A percentile compares a stretch with the other conserved stretches of the same genome.
These are phyloP conservation scores for Chrysosporium keratinophilum DNA, from an alignment of 2,329 filamentous ascomycete species.

Conservation along the genomic window DNA sequence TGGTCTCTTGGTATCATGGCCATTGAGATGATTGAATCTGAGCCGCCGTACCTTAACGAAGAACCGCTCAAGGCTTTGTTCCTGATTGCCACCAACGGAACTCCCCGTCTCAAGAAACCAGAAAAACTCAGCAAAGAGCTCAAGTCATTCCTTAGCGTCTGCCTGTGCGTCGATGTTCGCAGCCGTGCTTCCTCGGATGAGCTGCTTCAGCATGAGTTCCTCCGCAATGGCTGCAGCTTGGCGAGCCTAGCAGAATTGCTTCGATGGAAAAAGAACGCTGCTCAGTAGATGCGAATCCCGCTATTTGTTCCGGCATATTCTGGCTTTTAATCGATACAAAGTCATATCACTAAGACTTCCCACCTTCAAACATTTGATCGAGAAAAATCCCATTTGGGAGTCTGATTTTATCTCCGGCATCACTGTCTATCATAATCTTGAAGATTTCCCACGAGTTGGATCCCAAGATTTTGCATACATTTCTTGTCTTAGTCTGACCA, in stretches of 20 bases:
- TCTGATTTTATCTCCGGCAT: neutral
- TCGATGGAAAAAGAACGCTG: conserved; percentile 48
- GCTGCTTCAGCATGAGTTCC: conserved; percentile 81
- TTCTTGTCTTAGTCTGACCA: no score
- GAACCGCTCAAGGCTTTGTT: conserved; percentile 95
- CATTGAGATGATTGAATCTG: conserved; percentile 98
- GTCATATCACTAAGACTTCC: neutral
- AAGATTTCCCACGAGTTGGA: conserved; percentile 1
- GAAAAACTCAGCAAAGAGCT: conserved; percentile 97
- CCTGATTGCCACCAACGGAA: conserved; percentile 95
- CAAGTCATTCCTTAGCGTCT: conserved; percentile 92
- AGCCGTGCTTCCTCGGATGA: conserved; percentile 85
- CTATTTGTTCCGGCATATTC: conserved; percentile 12
- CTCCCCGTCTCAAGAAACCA: conserved; percentile 91
- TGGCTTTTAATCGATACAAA: neutral
- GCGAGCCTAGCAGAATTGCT: conserved; percentile 76
- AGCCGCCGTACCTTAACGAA: conserved; percentile 95
- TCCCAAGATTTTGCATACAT: neutral
- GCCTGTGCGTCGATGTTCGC: conserved; percentile 92
- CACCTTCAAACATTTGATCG: neutral
- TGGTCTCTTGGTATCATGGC: conserved; percentile 99
- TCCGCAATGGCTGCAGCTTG: conserved; percentile 80
- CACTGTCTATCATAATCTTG: conserved; percentile 1
- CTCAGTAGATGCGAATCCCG: conserved; percentile 24
- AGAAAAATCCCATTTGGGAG: neutral